Percentiles rank a stretch among this genome's conserved stretches.
phyloP scores from a whole-genome alignment of 768 basidiomycete genomes.

The Clitopilus passeckerianus region DNA sequence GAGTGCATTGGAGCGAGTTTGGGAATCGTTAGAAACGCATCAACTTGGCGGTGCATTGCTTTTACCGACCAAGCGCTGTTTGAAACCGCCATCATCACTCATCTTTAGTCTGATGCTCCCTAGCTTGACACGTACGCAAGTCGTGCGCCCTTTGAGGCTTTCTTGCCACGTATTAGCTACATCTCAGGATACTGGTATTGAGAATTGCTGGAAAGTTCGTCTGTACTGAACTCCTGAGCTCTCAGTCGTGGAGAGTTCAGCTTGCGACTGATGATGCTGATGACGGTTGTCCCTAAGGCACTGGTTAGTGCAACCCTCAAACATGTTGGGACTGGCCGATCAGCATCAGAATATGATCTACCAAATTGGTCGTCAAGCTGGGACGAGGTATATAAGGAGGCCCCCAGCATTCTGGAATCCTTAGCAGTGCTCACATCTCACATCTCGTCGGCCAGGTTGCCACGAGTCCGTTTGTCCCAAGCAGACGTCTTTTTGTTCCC shows the following conservation, averaged over 20 bases:
- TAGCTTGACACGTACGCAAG: neutral
- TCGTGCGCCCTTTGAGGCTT: too few relatives aligned
- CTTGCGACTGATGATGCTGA: neutral
- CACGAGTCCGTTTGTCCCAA: slow-evolving; percentile 36
- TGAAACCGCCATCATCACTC: neutral
- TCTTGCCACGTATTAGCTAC: too few relatives aligned
- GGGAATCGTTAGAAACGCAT: neutral
- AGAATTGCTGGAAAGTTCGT: too few relatives aligned
- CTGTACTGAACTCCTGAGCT: too few relatives aligned
- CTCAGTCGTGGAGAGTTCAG: neutral
- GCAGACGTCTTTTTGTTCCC: slow-evolving; percentile 27
- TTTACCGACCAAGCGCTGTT: neutral
- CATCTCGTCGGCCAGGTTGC: slow-evolving; percentile 41
- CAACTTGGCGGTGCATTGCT: neutral
- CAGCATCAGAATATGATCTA: neutral
- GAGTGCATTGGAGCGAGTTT: neutral
- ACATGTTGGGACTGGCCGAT: neutral
- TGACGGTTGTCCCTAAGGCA: neutral
- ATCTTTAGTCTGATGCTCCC: neutral
- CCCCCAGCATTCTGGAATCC: slow-evolving; percentile 16
- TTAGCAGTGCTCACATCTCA: slow-evolving; percentile 40
- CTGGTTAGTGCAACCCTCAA: neutral
- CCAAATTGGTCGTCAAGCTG: neutral
- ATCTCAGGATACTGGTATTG: too few relatives aligned
- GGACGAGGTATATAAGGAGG: slow-evolving; percentile 23